These are phyloP conservation scores for Jasminum sambac DNA, from an alignment of 257 asterid species.

Conservation along the genomic window DNA sequence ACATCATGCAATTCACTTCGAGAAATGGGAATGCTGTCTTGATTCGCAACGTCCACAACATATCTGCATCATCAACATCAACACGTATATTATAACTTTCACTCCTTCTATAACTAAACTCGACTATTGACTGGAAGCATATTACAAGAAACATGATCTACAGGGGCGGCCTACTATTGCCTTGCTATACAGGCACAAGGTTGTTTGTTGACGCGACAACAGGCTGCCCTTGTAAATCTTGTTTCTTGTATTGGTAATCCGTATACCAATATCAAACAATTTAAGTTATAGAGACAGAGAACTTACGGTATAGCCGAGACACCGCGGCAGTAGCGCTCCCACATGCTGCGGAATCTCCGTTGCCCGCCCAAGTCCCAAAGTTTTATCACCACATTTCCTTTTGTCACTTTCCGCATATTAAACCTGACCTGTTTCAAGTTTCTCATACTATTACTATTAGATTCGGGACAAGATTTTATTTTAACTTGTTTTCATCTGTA, in stretches of 20 bases:
- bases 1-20: slow-evolving; percentile 77
- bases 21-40: slow-evolving; percentile 84
- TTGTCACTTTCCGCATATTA: slow-evolving; percentile 97
- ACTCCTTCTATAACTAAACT: not conserved
- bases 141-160: too few relatives aligned
- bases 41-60: slow-evolving; percentile 94
- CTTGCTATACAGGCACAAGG: too few relatives aligned
- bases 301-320: slow-evolving; percentile 87
- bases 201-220: too few relatives aligned
- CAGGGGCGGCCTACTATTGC: too few relatives aligned
- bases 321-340: slow-evolving; percentile 99
- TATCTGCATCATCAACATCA: slow-evolving; percentile 44
- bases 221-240: too few relatives aligned
- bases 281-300: slow-evolving; percentile 5
- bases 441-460: too few relatives aligned
- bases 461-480: too few relatives aligned
- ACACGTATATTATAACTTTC: too few relatives aligned
- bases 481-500: not conserved
- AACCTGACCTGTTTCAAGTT: slow-evolving; percentile 75
- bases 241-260: too few relatives aligned
- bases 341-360: slow-evolving; percentile 86
- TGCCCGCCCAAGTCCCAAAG: slow-evolving; percentile 99
- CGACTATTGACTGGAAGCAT: not conserved
- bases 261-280: not conserved
- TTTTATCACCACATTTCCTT: slow-evolving; percentile 90